Evolutionary conservation across 2,329 filamentous ascomycete genomes (phyloP).

Genomic region (Emmonsiellopsis sp.): DNA sequence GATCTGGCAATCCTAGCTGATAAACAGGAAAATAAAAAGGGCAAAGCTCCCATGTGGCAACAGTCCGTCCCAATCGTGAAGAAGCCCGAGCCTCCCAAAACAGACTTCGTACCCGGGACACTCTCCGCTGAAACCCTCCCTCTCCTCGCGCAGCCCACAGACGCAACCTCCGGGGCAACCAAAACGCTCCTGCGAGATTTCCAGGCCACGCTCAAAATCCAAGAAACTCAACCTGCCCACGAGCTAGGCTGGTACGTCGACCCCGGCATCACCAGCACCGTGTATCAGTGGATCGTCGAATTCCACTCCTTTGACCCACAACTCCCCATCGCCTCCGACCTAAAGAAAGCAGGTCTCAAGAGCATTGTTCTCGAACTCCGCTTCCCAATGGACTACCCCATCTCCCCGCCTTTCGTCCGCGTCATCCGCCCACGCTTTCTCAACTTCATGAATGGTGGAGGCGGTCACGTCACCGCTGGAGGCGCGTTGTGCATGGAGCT

Average conservation of each 20-base stretch:
- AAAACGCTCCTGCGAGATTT: slow-evolving; percentile 58
- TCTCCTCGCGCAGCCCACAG: slow-evolving; percentile 54
- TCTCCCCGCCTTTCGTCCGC: slow-evolving; percentile 73
- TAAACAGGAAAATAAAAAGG: slow-evolving; percentile 2
- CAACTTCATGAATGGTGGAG: slow-evolving; percentile 61
- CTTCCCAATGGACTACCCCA: slow-evolving; percentile 67
- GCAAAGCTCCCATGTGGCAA: background rate
- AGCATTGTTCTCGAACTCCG: slow-evolving; percentile 75
- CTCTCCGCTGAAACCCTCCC: slow-evolving; percentile 55
- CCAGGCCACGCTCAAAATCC: slow-evolving; percentile 52
- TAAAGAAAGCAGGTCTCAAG: slow-evolving; percentile 51
- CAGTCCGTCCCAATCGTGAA: background rate
- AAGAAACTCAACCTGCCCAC: slow-evolving; percentile 50
- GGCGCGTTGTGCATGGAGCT: slow-evolving; percentile 81
- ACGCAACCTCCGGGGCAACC: slow-evolving; percentile 54
- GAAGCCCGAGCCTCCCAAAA: slow-evolving; percentile 22
- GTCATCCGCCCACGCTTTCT: slow-evolving; percentile 73
- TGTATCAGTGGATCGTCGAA: slow-evolving; percentile 89
- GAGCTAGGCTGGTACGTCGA: slow-evolving; percentile 81
- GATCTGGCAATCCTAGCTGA: slow-evolving; percentile 33
- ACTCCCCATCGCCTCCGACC: slow-evolving; percentile 64
- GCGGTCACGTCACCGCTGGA: slow-evolving; percentile 75
- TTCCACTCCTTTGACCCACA: slow-evolving; percentile 67
- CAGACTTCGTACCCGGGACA: slow-evolving; percentile 58
- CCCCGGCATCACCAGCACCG: slow-evolving; percentile 53